Base-by-base conservation (phyloP, 2,329 filamentous ascomycete species). In the Stachybotrys elegans region DNA sequence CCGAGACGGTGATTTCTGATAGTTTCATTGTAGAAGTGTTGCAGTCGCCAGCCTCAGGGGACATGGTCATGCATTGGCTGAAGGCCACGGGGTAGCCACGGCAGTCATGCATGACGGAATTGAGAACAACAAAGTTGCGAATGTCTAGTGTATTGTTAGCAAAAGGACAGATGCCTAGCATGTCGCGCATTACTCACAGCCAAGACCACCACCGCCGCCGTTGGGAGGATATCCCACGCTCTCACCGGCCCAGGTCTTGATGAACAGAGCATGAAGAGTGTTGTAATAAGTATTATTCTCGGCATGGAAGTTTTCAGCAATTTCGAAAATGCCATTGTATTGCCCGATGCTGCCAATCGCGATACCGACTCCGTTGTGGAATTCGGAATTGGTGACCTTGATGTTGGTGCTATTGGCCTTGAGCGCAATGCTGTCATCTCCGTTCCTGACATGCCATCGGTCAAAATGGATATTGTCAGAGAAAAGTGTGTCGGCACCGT, bases 181-280 rank as follows among this genome's bases (percentile, higher is more conserved):
- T 8, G 25, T 29, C 8, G 8, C 25, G 25, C 14, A 29, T 14
- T 35, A 51, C 57, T 48, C 49, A 65, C 62, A 68, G 6, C 72
- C 72, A 0, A 68, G 53, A 2, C 73, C 72, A 2, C 71, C 72
- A 4, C 72, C 72, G 1, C 71, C 72, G 12, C 72, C 71, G 38
- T 76, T 75, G 0, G 66, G 58, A 42, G 72, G 75, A 54, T 78
- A 75, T 0, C 73, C 75, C 20, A 78, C 75, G 23, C 66, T 71
- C 3, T 74, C 75, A 12, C 78, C 60, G 1, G 71, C 74, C 71
- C 72, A 75, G 1, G 70, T 75, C 52, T 76, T 75, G 47, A 74
- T 54, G 48, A 71, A 75, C 71, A 16, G 76, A 61, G 3, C 73
- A 72, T 0, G 65, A 57, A 2, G 73, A 71, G 72, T 76, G 11